A percentile compares a stretch with the other conserved stretches of the same genome.
Evolutionary conservation across 352 stramenopile species (phyloP).

Genomic region (Peronospora farinosa): DNA sequence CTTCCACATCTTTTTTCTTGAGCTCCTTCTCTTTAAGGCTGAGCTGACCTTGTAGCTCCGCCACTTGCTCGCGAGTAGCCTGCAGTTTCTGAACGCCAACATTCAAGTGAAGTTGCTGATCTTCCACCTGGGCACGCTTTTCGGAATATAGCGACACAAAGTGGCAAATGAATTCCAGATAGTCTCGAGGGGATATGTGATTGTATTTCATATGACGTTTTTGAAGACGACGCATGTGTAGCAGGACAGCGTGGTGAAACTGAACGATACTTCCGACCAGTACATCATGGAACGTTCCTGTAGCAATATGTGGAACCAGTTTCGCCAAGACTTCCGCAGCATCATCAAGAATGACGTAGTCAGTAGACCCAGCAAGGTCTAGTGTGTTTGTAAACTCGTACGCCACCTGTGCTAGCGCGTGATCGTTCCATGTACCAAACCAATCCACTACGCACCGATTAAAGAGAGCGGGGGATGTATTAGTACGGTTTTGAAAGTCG

Average conservation of each 20-base stretch:
- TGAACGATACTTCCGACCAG: slow-evolving; percentile 82
- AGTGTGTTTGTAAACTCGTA: slow-evolving; percentile 95
- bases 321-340: slow-evolving; percentile 46
- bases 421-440: slow-evolving; percentile 98
- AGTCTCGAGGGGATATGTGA: slow-evolving; percentile 89
- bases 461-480: slow-evolving; percentile 99
- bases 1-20: slow-evolving; percentile 94
- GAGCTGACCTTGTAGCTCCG: slow-evolving; percentile 85
- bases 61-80: slow-evolving; percentile 97
- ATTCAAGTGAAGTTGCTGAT: slow-evolving; percentile 97
- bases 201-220: slow-evolving; percentile 86
- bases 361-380: slow-evolving; percentile 89
- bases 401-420: slow-evolving; percentile 97
- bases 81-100: slow-evolving; percentile 97
- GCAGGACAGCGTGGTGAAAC: slow-evolving; percentile 80
- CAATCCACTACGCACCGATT: slow-evolving; percentile 99
- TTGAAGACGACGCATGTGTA: slow-evolving; percentile 80
- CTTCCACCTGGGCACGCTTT: slow-evolving; percentile 88
- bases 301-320: slow-evolving; percentile 65
- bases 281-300: slow-evolving; percentile 66
- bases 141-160: slow-evolving; percentile 89
- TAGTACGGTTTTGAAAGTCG: slow-evolving; percentile 95
- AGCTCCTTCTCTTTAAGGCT: slow-evolving; percentile 92
- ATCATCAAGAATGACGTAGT: slow-evolving; percentile 45
- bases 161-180: slow-evolving; percentile 89